These are phyloP conservation scores for Pleurozium schreberi DNA, from an alignment of 225 moss, liverwort and hornwort species.

Conservation along the genomic window DNA sequence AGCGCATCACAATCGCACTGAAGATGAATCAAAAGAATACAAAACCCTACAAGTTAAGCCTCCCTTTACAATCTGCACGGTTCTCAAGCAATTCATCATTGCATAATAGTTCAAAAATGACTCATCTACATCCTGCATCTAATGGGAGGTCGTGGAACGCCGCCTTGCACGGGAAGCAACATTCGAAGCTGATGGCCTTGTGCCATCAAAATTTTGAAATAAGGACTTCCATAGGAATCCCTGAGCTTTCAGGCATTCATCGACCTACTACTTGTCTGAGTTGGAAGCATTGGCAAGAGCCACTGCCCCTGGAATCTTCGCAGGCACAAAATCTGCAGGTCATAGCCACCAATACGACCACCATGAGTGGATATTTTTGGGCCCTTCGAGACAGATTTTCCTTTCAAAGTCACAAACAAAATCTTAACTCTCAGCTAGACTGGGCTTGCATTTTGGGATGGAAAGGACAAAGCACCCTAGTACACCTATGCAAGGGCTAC, in stretches of 20 bases:
- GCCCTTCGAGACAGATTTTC: not conserved
- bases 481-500: not conserved
- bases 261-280: constrained; percentile 5
- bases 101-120: not conserved
- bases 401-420: not conserved
- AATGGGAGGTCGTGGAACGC: not conserved
- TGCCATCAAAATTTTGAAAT: not conserved
- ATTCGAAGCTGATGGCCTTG: not conserved
- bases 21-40: not conserved
- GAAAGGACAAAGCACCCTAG: not conserved
- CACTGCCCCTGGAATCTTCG: constrained; percentile 20
- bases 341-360: not conserved
- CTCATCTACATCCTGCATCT: not conserved
- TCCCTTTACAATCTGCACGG: not conserved
- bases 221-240: not conserved
- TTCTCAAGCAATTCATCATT: not conserved
- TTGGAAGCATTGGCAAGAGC: constrained; percentile 24
- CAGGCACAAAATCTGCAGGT: constrained; percentile 43
- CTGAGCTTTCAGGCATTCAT: not conserved
- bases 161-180: not conserved
- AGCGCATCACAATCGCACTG: not conserved
- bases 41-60: not conserved
- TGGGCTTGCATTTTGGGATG: not conserved
- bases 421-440: not conserved
- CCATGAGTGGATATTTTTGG: not conserved